phyloP scores from a whole-genome alignment of 1,284 basidiomycete genomes.

The Austroboletus niveus region DNA sequence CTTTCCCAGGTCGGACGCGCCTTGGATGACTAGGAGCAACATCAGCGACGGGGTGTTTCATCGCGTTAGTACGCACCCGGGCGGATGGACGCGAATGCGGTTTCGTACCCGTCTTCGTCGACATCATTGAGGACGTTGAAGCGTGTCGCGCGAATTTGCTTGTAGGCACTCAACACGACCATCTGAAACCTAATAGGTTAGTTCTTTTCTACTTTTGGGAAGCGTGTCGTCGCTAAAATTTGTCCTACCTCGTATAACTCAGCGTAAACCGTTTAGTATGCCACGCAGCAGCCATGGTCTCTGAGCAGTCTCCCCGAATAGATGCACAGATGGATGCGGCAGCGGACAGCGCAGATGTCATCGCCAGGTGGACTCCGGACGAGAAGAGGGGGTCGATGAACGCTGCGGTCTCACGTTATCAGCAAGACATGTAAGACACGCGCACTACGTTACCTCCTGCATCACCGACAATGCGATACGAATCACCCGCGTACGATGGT shows the following conservation, averaged over 20 bases:
- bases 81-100: conserved; percentile 53
- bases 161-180: conserved; percentile 62
- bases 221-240: neutral
- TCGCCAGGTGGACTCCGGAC: conserved; percentile 60
- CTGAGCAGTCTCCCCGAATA: conserved; percentile 49
- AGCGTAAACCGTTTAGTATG: conserved; percentile 49
- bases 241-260: conserved; percentile 52
- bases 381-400: conserved; percentile 68
- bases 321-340: conserved; percentile 54
- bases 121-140: conserved; percentile 50
- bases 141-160: conserved; percentile 55
- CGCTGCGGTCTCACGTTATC: conserved; percentile 34
- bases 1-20: conserved; percentile 68
- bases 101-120: conserved; percentile 57
- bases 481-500: conserved; percentile 53
- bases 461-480: conserved; percentile 67
- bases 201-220: neutral
- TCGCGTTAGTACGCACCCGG: conserved; percentile 38
- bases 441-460: conserved; percentile 54
- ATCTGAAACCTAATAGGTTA: conserved; percentile 49
- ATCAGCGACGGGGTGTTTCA: neutral
- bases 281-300: conserved; percentile 46
- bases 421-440: neutral
- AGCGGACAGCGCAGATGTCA: conserved; percentile 55
- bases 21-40: conserved; percentile 62